Evolutionary conservation across 2,329 filamentous ascomycete genomes (phyloP).

Genomic region (Fusarium beomiforme): DNA sequence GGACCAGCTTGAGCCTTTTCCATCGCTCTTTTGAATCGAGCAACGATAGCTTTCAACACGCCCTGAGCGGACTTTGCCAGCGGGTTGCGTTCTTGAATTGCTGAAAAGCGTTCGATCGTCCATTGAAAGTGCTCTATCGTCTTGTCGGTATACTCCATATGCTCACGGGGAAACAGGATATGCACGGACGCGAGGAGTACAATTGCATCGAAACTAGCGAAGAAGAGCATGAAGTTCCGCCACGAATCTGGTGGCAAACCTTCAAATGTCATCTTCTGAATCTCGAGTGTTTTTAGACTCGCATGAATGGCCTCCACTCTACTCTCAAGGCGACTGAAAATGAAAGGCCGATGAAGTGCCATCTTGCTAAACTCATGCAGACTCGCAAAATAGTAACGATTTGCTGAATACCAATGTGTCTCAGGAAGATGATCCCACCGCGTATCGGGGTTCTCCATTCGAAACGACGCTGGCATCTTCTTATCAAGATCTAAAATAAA

Average conservation of each 20-base stretch:
- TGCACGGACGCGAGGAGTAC: slow-evolving; percentile 69
- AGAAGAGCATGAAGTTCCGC: slow-evolving; percentile 65
- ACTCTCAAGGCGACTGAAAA: slow-evolving; percentile 65
- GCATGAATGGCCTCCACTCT: slow-evolving; percentile 66
- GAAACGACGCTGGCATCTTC: slow-evolving; percentile 62
- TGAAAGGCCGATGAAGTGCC: slow-evolving; percentile 69
- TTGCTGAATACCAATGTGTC: slow-evolving; percentile 61
- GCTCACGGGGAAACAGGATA: slow-evolving; percentile 68
- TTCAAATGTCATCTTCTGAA: slow-evolving; percentile 62
- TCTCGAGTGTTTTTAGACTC: slow-evolving; percentile 63
- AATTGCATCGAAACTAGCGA: slow-evolving; percentile 71
- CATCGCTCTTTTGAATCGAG: slow-evolving; percentile 63
- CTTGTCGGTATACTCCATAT: slow-evolving; percentile 57
- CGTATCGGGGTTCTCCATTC: slow-evolving; percentile 65
- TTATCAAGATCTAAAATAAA: slow-evolving; percentile 59
- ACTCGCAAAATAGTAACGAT: slow-evolving; percentile 59
- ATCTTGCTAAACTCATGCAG: slow-evolving; percentile 64
- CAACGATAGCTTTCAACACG: slow-evolving; percentile 64
- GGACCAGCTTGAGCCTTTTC: slow-evolving; percentile 41
- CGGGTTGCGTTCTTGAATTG: slow-evolving; percentile 63
- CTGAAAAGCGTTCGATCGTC: slow-evolving; percentile 67
- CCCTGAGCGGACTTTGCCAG: slow-evolving; percentile 64
- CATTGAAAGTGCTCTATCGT: slow-evolving; percentile 67
- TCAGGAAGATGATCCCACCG: slow-evolving; percentile 64
- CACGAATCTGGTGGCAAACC: slow-evolving; percentile 61